These are phyloP conservation scores for Hypoxylon sp. DNA, from an alignment of 2,329 filamentous ascomycete genomes.

Conservation along the genomic window DNA sequence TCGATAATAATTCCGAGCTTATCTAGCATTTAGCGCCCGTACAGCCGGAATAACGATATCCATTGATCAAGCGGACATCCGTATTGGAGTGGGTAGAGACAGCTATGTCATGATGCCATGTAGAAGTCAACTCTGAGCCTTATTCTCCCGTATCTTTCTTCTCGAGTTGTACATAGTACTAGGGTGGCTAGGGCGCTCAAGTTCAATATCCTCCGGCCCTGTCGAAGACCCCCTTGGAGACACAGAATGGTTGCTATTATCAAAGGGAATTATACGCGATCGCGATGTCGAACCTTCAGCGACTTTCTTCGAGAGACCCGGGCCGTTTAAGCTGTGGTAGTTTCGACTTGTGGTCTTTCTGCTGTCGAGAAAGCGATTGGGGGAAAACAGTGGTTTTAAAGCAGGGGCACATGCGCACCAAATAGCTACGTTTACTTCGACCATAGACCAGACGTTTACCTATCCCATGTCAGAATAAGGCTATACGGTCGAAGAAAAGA, in stretches of 20 bases:
- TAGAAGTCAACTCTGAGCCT: neutral
- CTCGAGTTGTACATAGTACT: neutral
- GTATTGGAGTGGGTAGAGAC: neutral
- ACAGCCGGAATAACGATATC: neutral
- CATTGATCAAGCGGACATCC: too few species aligned
- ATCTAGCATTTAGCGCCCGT: neutral
- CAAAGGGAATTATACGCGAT: conserved; percentile 31
- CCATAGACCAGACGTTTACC: conserved; percentile 62
- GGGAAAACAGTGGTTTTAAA: conserved; percentile 64
- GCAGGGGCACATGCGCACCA: conserved; percentile 65
- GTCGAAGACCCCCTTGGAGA: conserved; percentile 21
- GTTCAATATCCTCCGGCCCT: conserved; percentile 33
- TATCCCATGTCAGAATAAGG: conserved; percentile 4
- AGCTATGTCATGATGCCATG: neutral
- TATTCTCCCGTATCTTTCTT: neutral
- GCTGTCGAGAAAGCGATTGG: conserved; percentile 50
- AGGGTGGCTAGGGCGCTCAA: conserved; percentile 14
- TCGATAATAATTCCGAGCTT: neutral
- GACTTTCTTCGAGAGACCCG: conserved; percentile 35
- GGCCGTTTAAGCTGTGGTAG: conserved; percentile 34
- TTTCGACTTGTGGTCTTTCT: conserved; percentile 39
- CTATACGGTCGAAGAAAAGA: neutral
- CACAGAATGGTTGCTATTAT: conserved; percentile 13
- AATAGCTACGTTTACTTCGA: conserved; percentile 67
- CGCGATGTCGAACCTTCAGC: conserved; percentile 41